Percentiles rank a stretch among this genome's conserved stretches.
These are phyloP conservation scores for Porodaedalea pini DNA, from an alignment of 1,284 basidiomycete genomes.

Conservation along the genomic window DNA sequence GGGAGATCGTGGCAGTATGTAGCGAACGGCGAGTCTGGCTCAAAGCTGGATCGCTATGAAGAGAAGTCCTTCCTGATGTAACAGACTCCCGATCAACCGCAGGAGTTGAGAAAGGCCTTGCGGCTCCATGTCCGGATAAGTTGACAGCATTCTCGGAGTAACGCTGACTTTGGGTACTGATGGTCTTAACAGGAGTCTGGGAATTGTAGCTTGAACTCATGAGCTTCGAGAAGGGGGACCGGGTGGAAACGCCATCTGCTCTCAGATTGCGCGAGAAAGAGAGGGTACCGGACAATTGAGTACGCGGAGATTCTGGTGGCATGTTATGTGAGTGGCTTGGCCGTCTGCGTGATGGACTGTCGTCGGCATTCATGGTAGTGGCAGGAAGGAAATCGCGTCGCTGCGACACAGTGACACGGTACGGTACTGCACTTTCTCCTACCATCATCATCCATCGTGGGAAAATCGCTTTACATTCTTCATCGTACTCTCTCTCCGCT, in stretches of 20 bases:
- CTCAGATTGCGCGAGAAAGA: background rate
- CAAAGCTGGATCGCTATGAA: no score
- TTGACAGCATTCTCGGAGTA: background rate
- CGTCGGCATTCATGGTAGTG: background rate
- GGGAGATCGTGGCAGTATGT: no score
- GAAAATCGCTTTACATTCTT: no score
- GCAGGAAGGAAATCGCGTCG: no score
- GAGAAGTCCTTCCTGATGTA: no score
- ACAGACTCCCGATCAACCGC: no score
- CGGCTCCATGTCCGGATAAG: background rate
- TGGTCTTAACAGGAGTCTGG: background rate
- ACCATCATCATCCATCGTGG: no score
- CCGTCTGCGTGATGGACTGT: background rate
- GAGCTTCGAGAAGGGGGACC: constrained; percentile 11
- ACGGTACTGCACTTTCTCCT: no score
- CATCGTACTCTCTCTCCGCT: no score
- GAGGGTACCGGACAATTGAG: background rate
- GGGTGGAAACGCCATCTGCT: background rate
- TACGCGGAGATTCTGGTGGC: background rate
- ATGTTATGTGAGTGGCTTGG: background rate
- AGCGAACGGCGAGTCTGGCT: no score
- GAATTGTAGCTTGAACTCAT: background rate
- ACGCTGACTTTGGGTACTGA: background rate
- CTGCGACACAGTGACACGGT: no score
- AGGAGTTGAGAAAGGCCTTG: background rate